These are phyloP conservation scores for Colletotrichum euphorbiae DNA, from an alignment of 2,329 filamentous ascomycete genomes.

Conservation along the genomic window DNA sequence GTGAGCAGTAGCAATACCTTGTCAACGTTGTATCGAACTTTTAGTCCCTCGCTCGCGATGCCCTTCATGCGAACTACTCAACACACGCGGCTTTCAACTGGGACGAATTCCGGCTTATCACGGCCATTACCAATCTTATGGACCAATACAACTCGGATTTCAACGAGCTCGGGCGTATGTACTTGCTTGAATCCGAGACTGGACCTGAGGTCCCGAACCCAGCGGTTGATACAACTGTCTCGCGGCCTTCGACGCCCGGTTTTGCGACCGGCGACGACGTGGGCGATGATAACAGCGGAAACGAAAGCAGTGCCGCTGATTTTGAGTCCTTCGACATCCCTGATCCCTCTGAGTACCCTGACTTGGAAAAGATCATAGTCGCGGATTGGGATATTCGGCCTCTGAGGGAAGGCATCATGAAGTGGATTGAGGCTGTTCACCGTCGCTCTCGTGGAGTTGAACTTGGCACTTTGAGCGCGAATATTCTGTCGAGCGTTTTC, in stretches of 20 bases:
- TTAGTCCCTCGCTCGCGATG: conserved; percentile 34
- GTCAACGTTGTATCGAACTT: conserved; percentile 24
- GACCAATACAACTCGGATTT: conserved; percentile 13
- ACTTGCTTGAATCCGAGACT: not conserved
- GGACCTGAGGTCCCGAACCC: too few species aligned
- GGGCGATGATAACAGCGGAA: not conserved
- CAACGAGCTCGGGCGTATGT: not conserved
- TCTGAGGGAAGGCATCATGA: conserved; percentile 12
- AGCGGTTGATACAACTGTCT: not conserved
- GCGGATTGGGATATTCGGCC: conserved; percentile 10
- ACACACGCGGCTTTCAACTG: not conserved
- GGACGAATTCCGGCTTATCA: conserved; percentile 17
- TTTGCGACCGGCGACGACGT: not conserved
- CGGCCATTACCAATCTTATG: not conserved
- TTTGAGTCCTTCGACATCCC: not conserved
- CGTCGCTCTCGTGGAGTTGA: conserved; percentile 8
- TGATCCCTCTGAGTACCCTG: not conserved
- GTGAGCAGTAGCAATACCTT: conserved; percentile 41
- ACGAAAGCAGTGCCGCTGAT: not conserved
- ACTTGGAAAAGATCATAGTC: conserved; percentile 8
- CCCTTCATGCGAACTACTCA: conserved; percentile 10
- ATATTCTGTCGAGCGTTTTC: conserved; percentile 10
- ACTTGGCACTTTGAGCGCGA: not conserved
- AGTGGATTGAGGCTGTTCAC: conserved; percentile 23
- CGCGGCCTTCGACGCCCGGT: not conserved